phyloP scores from a whole-genome alignment of 257 asterid genomes.

The Agastache rugosa region DNA sequence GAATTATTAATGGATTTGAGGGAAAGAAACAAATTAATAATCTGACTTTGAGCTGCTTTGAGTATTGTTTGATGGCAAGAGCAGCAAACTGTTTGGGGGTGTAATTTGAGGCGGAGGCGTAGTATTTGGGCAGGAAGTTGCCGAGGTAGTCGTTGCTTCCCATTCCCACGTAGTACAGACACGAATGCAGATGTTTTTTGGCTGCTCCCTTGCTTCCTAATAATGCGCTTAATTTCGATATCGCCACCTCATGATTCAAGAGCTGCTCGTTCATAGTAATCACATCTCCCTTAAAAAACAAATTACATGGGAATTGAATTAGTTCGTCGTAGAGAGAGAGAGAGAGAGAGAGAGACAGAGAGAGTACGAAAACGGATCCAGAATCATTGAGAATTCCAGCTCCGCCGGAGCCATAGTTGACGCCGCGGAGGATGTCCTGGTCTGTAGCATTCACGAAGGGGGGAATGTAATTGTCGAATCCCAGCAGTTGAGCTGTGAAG shows the following conservation, averaged over 20 bases:
- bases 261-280: slow-evolving; percentile 42
- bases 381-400: slow-evolving; percentile 66
- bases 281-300: slow-evolving; percentile 40
- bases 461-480: slow-evolving; percentile 49
- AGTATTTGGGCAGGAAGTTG: slow-evolving; percentile 43
- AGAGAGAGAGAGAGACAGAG: neutral
- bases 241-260: slow-evolving; percentile 27
- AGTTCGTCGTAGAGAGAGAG: neutral
- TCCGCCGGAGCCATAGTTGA: slow-evolving; percentile 66
- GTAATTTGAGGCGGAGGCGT: slow-evolving; percentile 31
- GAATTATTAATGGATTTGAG: too few relatives aligned
- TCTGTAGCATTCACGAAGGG: slow-evolving; percentile 50
- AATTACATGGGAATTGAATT: neutral
- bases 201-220: slow-evolving; percentile 31
- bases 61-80: slow-evolving; percentile 33
- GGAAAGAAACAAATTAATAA: too few relatives aligned
- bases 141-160: slow-evolving; percentile 52
- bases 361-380: slow-evolving; percentile 47
- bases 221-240: slow-evolving; percentile 27
- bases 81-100: slow-evolving; percentile 43
- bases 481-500: slow-evolving; percentile 55
- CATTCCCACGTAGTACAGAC: slow-evolving; percentile 43
- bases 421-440: slow-evolving; percentile 47
- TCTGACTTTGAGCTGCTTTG: slow-evolving; percentile 45
- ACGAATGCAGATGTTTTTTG: slow-evolving; percentile 25